These are phyloP conservation scores for Nemophila menziesii DNA, from an alignment of 257 asterid species.

Conservation along the genomic window DNA sequence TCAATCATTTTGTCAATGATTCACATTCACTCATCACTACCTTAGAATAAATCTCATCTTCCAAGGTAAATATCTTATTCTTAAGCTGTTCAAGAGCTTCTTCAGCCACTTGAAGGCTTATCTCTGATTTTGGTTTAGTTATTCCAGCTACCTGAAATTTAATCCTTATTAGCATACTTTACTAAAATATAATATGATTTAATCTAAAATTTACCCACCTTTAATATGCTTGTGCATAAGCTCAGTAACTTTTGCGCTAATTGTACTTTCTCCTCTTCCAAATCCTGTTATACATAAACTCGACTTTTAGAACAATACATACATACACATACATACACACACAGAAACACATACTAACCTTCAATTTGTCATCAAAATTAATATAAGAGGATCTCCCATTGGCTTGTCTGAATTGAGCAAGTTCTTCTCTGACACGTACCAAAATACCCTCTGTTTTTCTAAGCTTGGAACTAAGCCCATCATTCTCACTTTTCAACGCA, in stretches of 20 bases:
- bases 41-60: conserved; percentile 78
- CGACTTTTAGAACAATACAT: neutral
- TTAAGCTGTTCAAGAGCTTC: conserved; percentile 71
- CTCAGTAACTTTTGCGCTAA: conserved; percentile 79
- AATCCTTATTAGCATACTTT: neutral
- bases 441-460: conserved; percentile 54
- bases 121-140: conserved; percentile 44
- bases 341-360: conserved; percentile 30
- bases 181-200: conserved; percentile 3
- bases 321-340: neutral
- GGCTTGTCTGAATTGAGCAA: conserved; percentile 63
- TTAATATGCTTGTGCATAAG: conserved; percentile 62
- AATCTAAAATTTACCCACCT: conserved; percentile 30
- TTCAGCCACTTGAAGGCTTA: conserved; percentile 52
- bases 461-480: conserved; percentile 64
- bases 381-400: conserved; percentile 58
- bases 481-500: conserved; percentile 57
- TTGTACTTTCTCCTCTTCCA: conserved; percentile 77
- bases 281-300: conserved; percentile 44
- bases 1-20: no score
- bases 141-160: conserved; percentile 75
- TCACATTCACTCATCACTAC: no score
- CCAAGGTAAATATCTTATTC: conserved; percentile 38
- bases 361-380: conserved; percentile 60
- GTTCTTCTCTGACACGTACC: conserved; percentile 70